Evolutionary conservation across 768 basidiomycete species (phyloP), one percentile per base, ranked within the genome.

Genomic region (Boletellus ananiceps): DNA sequence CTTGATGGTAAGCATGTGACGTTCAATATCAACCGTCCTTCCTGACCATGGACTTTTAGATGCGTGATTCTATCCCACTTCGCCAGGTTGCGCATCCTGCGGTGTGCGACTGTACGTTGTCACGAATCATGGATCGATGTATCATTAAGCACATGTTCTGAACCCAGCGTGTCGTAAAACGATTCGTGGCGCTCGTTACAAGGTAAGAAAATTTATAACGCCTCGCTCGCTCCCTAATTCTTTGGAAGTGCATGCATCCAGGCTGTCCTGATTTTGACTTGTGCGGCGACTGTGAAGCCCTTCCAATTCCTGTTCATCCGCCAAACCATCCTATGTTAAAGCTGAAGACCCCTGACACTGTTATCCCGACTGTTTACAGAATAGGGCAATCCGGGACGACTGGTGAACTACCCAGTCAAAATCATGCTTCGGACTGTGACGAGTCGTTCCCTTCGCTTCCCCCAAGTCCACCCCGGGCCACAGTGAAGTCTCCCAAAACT

Each of bases 241-340:
- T 13, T 31, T n/a, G 19, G 27, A 54, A 88, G 85, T 94, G 92
- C 68, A 83, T 89, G 80, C 82, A 91, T 60, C 74, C 80, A 13
- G 69, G 71, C 4, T 94, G 92, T 68, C 75, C 78, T 0, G 87
- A 93, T 64, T 92, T 82, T 57, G 92, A 94, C 59, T 74, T 93
- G 15, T 94, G 91, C 68, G 72, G 75, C 49, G 66, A 66, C 45
- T 94, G 92, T 67, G 91, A 93, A 68, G 83, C 88, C 5, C 74
- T 81, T 49, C 91, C 91, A 0, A 86, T 92, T 51, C 69, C 82
- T 5, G 72, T 87, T 12, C 91, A 94, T 63, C 87, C 88, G 0
- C 50, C 64, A 12, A 78, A 68, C 29, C 92, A 94, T 60, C 80
- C 84, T 0, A 51, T 94, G 61, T 62, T 92, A 60, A 93, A 92